Percentiles rank a stretch among this genome's conserved stretches.
phyloP scores from a whole-genome alignment of 2,329 filamentous ascomycete genomes.

The Pseudocercospora fijiensis region DNA sequence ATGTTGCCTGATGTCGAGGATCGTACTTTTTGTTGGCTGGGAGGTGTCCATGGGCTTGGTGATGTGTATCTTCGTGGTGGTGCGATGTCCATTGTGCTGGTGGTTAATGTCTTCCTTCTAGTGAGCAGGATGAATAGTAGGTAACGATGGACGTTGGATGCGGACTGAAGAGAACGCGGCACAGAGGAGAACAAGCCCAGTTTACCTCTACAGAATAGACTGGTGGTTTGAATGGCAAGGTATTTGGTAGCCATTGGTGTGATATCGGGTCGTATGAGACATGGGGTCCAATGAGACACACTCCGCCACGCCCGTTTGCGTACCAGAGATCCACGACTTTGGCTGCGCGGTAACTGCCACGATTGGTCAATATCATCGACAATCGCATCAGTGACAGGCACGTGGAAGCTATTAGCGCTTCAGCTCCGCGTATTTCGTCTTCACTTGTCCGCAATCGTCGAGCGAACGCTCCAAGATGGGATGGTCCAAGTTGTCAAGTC shows the following conservation, averaged over 20 bases:
- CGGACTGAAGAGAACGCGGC: slow-evolving; percentile 1
- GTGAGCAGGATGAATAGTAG: no score
- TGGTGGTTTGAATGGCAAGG: not conserved
- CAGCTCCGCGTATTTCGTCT: not conserved
- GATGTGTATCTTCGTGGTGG: not conserved
- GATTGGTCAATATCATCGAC: not conserved
- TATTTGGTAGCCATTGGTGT: not conserved
- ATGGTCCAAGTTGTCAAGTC: not conserved
- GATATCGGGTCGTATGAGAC: not conserved
- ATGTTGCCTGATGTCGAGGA: not conserved
- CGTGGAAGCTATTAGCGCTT: slow-evolving; percentile 1
- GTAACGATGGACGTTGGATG: not conserved
- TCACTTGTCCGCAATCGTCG: not conserved
- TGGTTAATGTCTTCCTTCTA: not conserved
- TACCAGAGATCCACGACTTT: not conserved
- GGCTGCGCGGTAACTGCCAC: not conserved
- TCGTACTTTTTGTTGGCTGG: not conserved
- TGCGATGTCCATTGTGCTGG: not conserved
- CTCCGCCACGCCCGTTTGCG: not conserved
- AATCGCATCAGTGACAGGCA: not conserved
- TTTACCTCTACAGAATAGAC: not conserved
- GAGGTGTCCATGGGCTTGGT: not conserved
- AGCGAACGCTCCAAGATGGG: not conserved
- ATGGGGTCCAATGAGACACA: not conserved
- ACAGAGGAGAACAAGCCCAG: not conserved